phyloP scores from a whole-genome alignment of 768 basidiomycete species.

The Termitomyces sp. region DNA sequence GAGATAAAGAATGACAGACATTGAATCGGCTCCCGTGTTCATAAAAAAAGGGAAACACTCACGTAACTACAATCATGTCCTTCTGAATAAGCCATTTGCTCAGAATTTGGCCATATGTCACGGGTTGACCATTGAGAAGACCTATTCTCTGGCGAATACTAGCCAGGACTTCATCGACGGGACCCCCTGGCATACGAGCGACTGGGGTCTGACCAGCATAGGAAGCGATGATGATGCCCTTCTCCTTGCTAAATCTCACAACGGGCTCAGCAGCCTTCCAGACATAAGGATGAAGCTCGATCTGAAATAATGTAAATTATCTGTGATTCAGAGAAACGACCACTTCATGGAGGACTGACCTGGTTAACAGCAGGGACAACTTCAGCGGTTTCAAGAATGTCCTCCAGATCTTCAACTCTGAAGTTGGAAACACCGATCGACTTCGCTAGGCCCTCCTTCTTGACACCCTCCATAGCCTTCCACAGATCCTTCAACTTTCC shows the following conservation, averaged over 20 bases:
- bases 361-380: constrained; percentile 71
- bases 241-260: constrained; percentile 49
- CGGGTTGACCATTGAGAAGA: constrained; percentile 30
- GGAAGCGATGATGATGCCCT: constrained; percentile 64
- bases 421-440: constrained; percentile 77
- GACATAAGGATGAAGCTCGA: constrained; percentile 71
- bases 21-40: neutral
- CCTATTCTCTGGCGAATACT: constrained; percentile 49
- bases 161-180: constrained; percentile 55
- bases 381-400: constrained; percentile 47
- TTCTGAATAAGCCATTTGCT: constrained; percentile 68
- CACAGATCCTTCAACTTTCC: constrained; percentile 53
- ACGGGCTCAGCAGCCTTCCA: constrained; percentile 58
- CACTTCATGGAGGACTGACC: constrained; percentile 30
- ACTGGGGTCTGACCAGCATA: constrained; percentile 59
- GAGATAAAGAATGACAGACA: neutral
- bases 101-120: constrained; percentile 62
- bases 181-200: constrained; percentile 46
- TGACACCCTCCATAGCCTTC: constrained; percentile 59
- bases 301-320: constrained; percentile 34
- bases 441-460: constrained; percentile 43
- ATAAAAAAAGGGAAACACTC: constrained; percentile 23
- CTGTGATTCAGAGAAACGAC: neutral
- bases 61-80: constrained; percentile 67
- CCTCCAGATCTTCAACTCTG: constrained; percentile 49